Evolutionary conservation across 2,329 filamentous ascomycete genomes (phyloP), one percentile per base, ranked within the genome.

Genomic region (Pestalotiopsis sp.): DNA sequence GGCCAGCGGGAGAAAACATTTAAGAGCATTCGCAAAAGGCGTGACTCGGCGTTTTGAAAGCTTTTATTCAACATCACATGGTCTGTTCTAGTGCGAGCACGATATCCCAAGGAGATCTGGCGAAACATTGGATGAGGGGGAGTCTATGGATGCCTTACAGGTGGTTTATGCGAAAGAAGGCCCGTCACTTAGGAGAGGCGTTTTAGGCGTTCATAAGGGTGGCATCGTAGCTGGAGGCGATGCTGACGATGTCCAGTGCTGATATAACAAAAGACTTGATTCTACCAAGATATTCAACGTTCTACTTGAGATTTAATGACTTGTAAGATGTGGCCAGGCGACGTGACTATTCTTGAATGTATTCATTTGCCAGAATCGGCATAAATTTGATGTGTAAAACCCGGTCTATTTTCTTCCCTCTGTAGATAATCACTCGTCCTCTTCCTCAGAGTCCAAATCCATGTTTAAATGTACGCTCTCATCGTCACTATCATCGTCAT

Each of bases 381-480:
- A 52, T 52, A n/a, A n/a, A n/a, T 52, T 52, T 17, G 17, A 52
- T 52, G 2, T 52, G 17, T 20, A 11, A 52, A 23, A 7, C 17
- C 20, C 17, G 45, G 2, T 52, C n/a, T 52, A 52, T n/a, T 23
- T 9, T 7, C 6, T n/a, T 12, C 20, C 17, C 9, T 52, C 4
- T 23, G 20, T 52, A 20, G 31, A 36, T 9, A 9, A 59, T n/a
- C 23, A 59, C 59, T 67, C 52, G 17, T 61, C 65, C 39, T 61
- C 65, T 23, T 56, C 65, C 3, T 67, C 66, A 49, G 61, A 68
- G 59, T 89, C 87, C 11, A 90, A 76, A 61, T 87, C 86, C 86
- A 89, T 89, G 67, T 89, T 87, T 68, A 89, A 79, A 77, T 89
- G 85, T 13, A 89, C 84, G 69, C 87, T 89, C 67, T 84, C 86